phyloP scores from a whole-genome alignment of 306 rosid species.

The Corylus heterophylla region DNA sequence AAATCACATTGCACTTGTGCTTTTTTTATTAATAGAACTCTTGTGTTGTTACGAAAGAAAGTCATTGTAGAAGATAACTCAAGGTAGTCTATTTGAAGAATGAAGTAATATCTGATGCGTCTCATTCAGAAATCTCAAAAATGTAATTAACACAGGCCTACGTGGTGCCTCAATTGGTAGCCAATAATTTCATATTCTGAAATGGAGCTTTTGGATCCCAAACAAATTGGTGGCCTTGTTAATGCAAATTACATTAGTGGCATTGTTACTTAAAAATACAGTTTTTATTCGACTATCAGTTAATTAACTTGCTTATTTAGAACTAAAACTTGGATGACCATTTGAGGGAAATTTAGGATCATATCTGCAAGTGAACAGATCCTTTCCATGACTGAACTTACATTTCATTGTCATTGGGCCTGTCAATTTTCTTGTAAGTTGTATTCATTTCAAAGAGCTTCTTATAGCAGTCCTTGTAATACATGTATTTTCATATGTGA shows the following conservation, averaged over 20 bases:
- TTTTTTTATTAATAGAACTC: not conserved
- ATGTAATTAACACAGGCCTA: not conserved
- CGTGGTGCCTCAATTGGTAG: not conserved
- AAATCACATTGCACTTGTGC: not conserved
- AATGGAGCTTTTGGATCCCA: not conserved
- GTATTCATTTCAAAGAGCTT: constrained; percentile 2
- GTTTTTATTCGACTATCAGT: not conserved
- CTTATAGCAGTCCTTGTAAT: not conserved
- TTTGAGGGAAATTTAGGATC: not conserved
- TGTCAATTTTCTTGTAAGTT: constrained; percentile 5
- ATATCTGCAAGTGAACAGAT: not conserved
- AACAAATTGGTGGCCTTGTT: not conserved
- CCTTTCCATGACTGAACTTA: not conserved
- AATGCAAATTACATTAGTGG: not conserved
- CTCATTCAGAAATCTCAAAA: not conserved
- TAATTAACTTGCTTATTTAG: not conserved
- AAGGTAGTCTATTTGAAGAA: not conserved
- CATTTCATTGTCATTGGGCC: constrained; percentile 3
- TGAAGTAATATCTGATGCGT: not conserved
- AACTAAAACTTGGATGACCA: not conserved
- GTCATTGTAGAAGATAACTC: not conserved
- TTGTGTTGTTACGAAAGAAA: not conserved
- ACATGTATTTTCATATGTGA: not conserved
- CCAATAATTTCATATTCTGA: not conserved
- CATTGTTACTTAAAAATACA: not conserved